Base-by-base conservation (phyloP, 768 basidiomycete species). In the Trametes elegans region DNA sequence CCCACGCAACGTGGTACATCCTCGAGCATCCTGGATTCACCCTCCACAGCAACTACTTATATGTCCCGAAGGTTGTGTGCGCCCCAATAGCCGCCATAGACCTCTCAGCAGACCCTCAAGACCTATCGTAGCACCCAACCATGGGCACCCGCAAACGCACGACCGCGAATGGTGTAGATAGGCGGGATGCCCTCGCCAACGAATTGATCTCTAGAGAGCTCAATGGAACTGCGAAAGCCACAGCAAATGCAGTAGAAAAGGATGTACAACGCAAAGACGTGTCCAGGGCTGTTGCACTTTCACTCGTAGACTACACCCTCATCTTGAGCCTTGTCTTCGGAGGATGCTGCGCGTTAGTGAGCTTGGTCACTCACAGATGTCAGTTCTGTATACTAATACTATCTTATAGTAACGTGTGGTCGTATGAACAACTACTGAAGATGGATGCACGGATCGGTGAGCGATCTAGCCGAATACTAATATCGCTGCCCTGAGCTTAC, bases 261-360 rank as follows among this genome's bases (percentile, higher is more conserved):
- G 21, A 26, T 7, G 44, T 13, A 10, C 23, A 36, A n/a, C 2
- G 31, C 26, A 50, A 45, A n/a, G 49, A 19, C 5, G 35, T 51
- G 18, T 29, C 56, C n/a, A 51, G 54, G 42, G 60, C 65, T 2
- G 54, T 69, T 7, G 63, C 66, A 10, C 49, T 59, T n/a, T 67
- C 66, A 10, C 47, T 72, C 29, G n/a, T 72, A 0, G 71, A 73
- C 62, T 76, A 73, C 63, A 61, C 69, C 1, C 54, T 74, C 47
- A 75, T 82, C 19, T 65, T 89, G 19, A 74, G 77, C 1, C 75
- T 88, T 60, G 83, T 93, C 5, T 79, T 92, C 60, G 90, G 90
- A 21, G 90, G 91, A 18, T 93, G 91, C 64, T 93, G 91, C 79
- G 76, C 84, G 86, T 87, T 70, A 49, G 84, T 79, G 10, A 28